Conservation (phyloP, 2,329 filamentous ascomycete species). For the Grosmannia huntii region DNA sequence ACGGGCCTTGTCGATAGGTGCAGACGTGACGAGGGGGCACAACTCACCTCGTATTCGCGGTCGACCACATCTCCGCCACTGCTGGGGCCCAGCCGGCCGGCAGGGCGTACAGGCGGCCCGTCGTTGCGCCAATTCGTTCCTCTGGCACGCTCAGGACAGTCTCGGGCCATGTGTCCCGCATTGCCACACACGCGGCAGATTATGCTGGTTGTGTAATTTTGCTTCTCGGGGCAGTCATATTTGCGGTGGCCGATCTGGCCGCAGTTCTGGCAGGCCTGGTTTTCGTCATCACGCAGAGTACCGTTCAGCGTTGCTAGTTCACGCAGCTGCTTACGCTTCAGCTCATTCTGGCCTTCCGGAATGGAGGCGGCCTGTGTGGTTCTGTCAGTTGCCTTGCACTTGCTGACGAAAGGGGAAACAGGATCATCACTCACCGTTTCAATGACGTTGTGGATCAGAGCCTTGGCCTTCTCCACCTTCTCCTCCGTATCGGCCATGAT, state of each 20-base stretch:
- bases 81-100: conserved; percentile 49
- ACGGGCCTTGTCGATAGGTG: conserved; percentile 6
- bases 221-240: conserved; percentile 94
- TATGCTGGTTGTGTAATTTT: conserved; percentile 98
- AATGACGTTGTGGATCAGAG: conserved; percentile 95
- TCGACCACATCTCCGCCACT: conserved; percentile 75
- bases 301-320: conserved; percentile 97
- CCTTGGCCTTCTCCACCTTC: conserved; percentile 98
- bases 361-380: conserved; percentile 76
- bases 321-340: conserved; percentile 96
- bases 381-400: not conserved
- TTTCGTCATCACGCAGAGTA: conserved; percentile 96
- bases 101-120: conserved; percentile 37
- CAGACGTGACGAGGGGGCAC: not conserved
- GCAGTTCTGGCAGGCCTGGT: conserved; percentile 98
- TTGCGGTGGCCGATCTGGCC: conserved; percentile 98
- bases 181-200: conserved; percentile 98
- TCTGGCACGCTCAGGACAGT: conserved; percentile 88
- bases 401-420: not conserved
- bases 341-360: conserved; percentile 94
- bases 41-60: conserved; percentile 76
- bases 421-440: conserved; percentile 67
- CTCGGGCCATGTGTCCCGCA: conserved; percentile 93
- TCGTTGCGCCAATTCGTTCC: conserved; percentile 88
- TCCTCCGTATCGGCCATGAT: conserved; percentile 99